These are phyloP conservation scores for Danielozyma ontarioensis DNA, from an alignment of 805 yeast genomes.

Conservation along the genomic window DNA sequence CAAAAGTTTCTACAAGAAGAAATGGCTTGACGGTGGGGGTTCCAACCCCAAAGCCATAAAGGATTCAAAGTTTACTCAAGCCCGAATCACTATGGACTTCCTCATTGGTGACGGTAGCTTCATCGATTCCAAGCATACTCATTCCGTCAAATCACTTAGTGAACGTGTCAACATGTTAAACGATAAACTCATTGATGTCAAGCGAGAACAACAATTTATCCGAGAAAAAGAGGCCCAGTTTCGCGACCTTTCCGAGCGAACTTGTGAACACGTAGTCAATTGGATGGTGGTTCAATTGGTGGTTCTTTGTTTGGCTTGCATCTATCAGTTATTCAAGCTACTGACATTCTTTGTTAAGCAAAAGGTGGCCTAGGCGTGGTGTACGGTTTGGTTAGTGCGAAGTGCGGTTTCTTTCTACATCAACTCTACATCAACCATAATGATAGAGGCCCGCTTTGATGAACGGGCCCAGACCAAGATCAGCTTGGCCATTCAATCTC, in stretches of 20 bases:
- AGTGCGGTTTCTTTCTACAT: too few species aligned
- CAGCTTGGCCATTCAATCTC: slow-evolving; percentile 14
- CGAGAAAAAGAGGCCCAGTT: slow-evolving; percentile 19
- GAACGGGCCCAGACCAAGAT: slow-evolving; percentile 32
- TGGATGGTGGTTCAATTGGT: slow-evolving; percentile 18
- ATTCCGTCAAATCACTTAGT: not conserved
- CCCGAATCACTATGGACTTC: slow-evolving; percentile 17
- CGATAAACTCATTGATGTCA: slow-evolving; percentile 1
- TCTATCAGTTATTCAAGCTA: slow-evolving; percentile 16
- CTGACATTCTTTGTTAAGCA: slow-evolving; percentile 12
- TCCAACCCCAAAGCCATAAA: slow-evolving; percentile 6
- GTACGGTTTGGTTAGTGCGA: too few species aligned
- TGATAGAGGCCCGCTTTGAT: slow-evolving; percentile 22
- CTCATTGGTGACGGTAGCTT: slow-evolving; percentile 15
- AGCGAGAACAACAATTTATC: slow-evolving; percentile 6
- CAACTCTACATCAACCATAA: not conserved
- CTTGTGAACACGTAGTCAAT: slow-evolving; percentile 14
- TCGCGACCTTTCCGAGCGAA: slow-evolving; percentile 20
- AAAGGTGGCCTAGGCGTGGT: slow-evolving; percentile 3
- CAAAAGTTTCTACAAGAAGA: slow-evolving; percentile 12
- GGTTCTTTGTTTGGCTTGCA: slow-evolving; percentile 11
- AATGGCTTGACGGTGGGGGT: slow-evolving; percentile 12
- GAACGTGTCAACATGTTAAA: not conserved
- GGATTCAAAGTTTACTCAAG: slow-evolving; percentile 17
- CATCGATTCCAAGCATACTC: slow-evolving; percentile 7